phyloP scores from a whole-genome alignment of 305 asterid genomes.

The Fraxinus albicans region DNA sequence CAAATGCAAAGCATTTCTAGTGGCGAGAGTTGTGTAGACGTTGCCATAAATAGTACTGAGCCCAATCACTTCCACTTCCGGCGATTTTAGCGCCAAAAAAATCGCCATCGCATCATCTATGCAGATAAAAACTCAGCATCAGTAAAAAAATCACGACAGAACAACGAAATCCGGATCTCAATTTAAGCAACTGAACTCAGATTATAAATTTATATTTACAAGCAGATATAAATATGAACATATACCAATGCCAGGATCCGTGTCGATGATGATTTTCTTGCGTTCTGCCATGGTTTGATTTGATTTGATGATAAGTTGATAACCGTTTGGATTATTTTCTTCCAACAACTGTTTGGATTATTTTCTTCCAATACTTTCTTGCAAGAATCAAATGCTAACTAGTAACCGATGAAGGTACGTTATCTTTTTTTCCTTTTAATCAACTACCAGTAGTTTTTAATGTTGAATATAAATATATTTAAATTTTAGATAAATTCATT shows the following conservation, averaged over 20 bases:
- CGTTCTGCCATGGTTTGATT: constrained; percentile 48
- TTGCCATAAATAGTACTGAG: constrained; percentile 93
- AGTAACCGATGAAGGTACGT: background rate
- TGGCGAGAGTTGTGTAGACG: constrained; percentile 93
- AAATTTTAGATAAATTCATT: no score
- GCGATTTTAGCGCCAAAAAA: constrained; percentile 85
- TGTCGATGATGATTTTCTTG: constrained; percentile 92
- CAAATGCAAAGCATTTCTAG: constrained; percentile 95
- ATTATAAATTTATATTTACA: background rate
- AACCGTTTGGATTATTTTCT: background rate
- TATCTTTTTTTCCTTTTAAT: no score
- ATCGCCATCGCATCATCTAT: constrained; percentile 99
- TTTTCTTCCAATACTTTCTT: no score
- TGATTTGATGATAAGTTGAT: background rate
- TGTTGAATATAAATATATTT: no score
- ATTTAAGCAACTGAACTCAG: background rate
- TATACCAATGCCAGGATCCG: constrained; percentile 93
- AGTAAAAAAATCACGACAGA: background rate
- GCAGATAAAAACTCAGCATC: constrained; percentile 16
- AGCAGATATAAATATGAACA: background rate
- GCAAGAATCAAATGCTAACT: background rate
- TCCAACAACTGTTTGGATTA: background rate
- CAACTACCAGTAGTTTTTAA: no score
- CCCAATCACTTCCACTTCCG: constrained; percentile 91
- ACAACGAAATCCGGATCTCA: background rate